Conservation (phyloP, 2,329 filamentous ascomycete genomes). For the Fusarium sp. region DNA sequence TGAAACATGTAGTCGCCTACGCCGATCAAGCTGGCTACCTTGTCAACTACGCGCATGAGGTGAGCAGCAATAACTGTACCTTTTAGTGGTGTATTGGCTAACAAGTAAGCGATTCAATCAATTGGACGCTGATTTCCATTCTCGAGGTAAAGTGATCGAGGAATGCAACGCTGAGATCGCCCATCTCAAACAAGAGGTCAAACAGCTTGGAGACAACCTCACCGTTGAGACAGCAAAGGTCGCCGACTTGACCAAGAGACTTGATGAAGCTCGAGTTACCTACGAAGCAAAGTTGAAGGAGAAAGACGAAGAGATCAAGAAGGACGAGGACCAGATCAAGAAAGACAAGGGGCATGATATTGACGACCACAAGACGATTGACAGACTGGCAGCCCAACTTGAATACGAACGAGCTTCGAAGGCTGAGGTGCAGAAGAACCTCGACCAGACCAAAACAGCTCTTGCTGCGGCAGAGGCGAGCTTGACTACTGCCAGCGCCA, state of each 20-base stretch:
- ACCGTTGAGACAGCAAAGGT: not conserved
- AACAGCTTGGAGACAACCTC: not conserved
- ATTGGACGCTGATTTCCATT: not conserved
- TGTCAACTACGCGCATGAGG: not conserved
- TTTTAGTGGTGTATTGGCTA: not conserved
- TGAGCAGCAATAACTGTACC: fast-evolving
- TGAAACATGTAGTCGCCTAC: conserved; percentile 14
- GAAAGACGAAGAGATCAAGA: not conserved
- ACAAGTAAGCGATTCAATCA: not conserved
- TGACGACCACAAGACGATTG: not conserved
- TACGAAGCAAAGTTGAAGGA: not conserved
- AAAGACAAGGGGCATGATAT: not conserved
- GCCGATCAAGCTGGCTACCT: conserved; percentile 23
- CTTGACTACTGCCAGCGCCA: not conserved
- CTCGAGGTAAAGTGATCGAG: not conserved
- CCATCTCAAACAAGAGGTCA: not conserved
- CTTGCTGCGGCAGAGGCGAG: not conserved
- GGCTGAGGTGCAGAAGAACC: not conserved
- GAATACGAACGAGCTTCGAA: not conserved
- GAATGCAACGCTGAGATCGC: not conserved
- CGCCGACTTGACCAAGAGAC: not conserved
- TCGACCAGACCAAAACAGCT: not conserved
- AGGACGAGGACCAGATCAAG: not conserved
- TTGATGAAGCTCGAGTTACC: not conserved
- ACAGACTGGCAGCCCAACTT: not conserved